phyloP scores from a whole-genome alignment of 2,329 filamentous ascomycete genomes.

The Claviceps purpurea region DNA sequence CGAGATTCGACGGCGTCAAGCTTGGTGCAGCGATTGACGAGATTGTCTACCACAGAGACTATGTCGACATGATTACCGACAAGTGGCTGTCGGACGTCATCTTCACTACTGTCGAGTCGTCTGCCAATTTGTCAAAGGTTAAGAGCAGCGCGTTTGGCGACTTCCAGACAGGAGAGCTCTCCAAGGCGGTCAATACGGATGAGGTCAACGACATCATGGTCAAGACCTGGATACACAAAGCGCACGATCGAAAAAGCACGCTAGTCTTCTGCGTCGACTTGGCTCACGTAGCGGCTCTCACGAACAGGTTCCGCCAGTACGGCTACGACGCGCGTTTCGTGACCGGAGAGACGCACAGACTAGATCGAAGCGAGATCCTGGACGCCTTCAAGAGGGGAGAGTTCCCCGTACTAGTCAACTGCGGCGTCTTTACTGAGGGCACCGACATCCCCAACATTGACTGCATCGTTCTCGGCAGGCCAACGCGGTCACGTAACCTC shows the following conservation, averaged over 20 bases:
- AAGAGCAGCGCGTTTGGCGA: constrained; percentile 52
- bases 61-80: constrained; percentile 59
- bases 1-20: constrained; percentile 68
- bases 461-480: constrained; percentile 75
- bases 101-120: constrained; percentile 83
- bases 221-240: constrained; percentile 72
- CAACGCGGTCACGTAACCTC: constrained; percentile 84
- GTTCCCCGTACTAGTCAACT: constrained; percentile 85
- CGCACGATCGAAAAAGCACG: constrained; percentile 62
- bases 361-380: constrained; percentile 55
- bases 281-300: constrained; percentile 63
- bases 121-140: constrained; percentile 64
- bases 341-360: constrained; percentile 64
- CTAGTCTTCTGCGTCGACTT: constrained; percentile 91
- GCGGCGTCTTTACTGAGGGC: constrained; percentile 91
- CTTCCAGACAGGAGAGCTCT: constrained; percentile 67
- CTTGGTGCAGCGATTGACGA: constrained; percentile 81
- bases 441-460: constrained; percentile 97
- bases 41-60: constrained; percentile 84
- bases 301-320: constrained; percentile 58
- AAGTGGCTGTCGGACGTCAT: constrained; percentile 87
- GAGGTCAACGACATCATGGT: constrained; percentile 75
- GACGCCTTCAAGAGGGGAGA: constrained; percentile 62
- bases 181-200: constrained; percentile 67
- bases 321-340: constrained; percentile 77